A percentile compares a stretch with the other conserved stretches of the same genome.
Evolutionary conservation across 208 protist genomes (phyloP).

Genomic region (Leishmania tarentolae): DNA sequence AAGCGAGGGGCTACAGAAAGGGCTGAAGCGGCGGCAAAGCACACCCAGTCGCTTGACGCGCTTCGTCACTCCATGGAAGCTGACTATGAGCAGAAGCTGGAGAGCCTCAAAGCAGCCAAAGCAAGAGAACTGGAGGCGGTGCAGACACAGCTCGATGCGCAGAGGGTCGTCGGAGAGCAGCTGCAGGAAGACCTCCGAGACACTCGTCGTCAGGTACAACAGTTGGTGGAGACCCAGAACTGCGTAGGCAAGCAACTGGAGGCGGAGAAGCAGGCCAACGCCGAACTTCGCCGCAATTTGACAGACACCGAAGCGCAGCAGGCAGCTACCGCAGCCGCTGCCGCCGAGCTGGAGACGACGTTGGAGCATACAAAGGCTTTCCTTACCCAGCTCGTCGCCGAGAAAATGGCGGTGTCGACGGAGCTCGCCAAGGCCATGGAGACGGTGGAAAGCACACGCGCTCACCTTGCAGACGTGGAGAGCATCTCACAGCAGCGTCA

Average conservation of each 20-base stretch:
- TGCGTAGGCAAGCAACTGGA: slow-evolving; percentile 18
- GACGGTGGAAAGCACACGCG: neutral
- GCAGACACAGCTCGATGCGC: slow-evolving; percentile 5
- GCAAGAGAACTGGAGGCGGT: slow-evolving; percentile 13
- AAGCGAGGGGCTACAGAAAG: neutral
- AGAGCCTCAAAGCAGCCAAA: slow-evolving; percentile 15
- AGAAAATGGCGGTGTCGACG: neutral
- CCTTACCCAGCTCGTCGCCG: neutral
- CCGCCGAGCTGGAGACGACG: neutral
- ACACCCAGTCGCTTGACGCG: slow-evolving; percentile 7
- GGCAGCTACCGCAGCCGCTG: neutral
- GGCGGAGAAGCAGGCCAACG: neutral
- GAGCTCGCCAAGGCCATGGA: neutral
- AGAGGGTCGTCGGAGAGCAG: neutral
- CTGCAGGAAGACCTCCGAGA: slow-evolving; percentile 10
- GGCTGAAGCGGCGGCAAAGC: slow-evolving; percentile 5
- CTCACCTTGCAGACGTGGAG: neutral
- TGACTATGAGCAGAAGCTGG: slow-evolving; percentile 15
- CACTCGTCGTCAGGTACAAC: neutral
- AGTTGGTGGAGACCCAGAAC: slow-evolving; percentile 23
- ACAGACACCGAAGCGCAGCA: slow-evolving; percentile 6
- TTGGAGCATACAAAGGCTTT: neutral
- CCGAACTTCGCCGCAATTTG: neutral
- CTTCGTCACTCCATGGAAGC: slow-evolving; percentile 13
- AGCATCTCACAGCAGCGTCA: neutral